Percentiles rank a stretch among this genome's conserved stretches.
Evolutionary conservation across 495 filamentous ascomycete species (phyloP).

Genomic region (Cercophora scortea): DNA sequence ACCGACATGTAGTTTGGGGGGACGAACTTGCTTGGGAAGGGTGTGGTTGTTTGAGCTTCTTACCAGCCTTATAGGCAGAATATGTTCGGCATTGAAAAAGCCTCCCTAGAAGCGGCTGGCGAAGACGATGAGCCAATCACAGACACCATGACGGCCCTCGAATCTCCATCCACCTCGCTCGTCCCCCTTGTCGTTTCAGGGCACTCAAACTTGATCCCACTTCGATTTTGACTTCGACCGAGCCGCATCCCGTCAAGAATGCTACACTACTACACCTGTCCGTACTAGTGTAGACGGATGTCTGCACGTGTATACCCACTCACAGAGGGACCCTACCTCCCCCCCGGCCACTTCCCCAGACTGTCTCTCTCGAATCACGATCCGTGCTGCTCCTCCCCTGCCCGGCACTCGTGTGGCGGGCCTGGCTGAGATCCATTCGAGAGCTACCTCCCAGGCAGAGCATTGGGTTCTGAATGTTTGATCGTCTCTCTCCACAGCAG

Average conservation of each 20-base stretch:
- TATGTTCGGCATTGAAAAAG: not conserved
- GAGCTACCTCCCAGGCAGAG: too few species aligned
- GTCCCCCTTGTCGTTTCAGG: not conserved
- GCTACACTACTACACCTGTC: too few species aligned
- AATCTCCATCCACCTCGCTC: not conserved
- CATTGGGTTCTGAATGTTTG: conserved; percentile 11
- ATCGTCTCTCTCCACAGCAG: conserved; percentile 13
- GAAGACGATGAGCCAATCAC: not conserved
- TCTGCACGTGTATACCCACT: too few species aligned
- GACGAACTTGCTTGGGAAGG: not conserved
- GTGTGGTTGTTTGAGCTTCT: conserved; percentile 8
- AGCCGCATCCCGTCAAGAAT: too few species aligned
- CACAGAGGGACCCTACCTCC: too few species aligned
- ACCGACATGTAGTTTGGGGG: not conserved
- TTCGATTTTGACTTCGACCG: too few species aligned
- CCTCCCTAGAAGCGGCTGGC: not conserved
- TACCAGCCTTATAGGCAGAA: conserved; percentile 9
- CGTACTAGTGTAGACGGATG: too few species aligned
- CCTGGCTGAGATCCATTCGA: not conserved
- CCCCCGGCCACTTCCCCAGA: not conserved
- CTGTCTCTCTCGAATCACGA: not conserved
- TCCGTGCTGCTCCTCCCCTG: conserved; percentile 3
- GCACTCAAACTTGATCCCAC: not conserved
- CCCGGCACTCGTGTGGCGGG: conserved; percentile 9
- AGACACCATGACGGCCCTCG: not conserved